Conservation (phyloP, 2,329 filamentous ascomycete genomes). For the Scedosporium apiospermum region DNA sequence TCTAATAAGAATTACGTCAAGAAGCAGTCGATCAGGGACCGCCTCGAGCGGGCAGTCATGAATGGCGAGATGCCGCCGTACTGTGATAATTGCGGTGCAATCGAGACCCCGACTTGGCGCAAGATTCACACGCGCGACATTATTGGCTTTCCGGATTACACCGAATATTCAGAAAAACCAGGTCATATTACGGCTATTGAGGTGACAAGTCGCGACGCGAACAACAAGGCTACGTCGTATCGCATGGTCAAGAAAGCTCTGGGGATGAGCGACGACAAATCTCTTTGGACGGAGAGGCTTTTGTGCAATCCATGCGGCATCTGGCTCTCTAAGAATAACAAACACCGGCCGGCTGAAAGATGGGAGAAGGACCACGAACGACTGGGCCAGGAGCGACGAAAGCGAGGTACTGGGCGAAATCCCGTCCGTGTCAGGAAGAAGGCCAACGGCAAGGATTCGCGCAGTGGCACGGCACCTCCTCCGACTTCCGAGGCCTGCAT, state of each 20-base stretch:
- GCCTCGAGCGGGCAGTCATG: conserved; percentile 54
- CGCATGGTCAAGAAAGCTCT: conserved; percentile 71
- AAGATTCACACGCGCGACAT: conserved; percentile 79
- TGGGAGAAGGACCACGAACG: conserved; percentile 62
- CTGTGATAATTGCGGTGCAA: conserved; percentile 87
- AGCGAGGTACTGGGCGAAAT: conserved; percentile 31
- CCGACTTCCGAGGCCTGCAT: conserved; percentile 43
- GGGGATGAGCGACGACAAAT: conserved; percentile 51
- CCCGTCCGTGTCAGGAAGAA: conserved; percentile 41
- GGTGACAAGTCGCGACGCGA: conserved; percentile 50
- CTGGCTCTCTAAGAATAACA: conserved; percentile 84
- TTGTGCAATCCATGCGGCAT: conserved; percentile 95
- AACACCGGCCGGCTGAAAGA: conserved; percentile 70
- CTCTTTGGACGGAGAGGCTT: conserved; percentile 58
- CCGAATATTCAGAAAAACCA: conserved; percentile 64
- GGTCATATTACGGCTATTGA: conserved; percentile 68
- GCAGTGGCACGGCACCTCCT: conserved; percentile 22
- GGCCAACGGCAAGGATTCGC: conserved; percentile 19
- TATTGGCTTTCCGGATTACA: conserved; percentile 57
- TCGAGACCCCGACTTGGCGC: conserved; percentile 94
- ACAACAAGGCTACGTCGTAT: conserved; percentile 55
- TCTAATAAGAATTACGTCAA: conserved; percentile 56
- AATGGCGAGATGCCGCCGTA: conserved; percentile 79
- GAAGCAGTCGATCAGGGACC: conserved; percentile 51
- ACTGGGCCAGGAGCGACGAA: conserved; percentile 41